Percentiles rank a stretch among this genome's conserved stretches.
Evolutionary conservation across 2,329 filamentous ascomycete species (phyloP).

Genomic region (Aspergillus luchuensis): DNA sequence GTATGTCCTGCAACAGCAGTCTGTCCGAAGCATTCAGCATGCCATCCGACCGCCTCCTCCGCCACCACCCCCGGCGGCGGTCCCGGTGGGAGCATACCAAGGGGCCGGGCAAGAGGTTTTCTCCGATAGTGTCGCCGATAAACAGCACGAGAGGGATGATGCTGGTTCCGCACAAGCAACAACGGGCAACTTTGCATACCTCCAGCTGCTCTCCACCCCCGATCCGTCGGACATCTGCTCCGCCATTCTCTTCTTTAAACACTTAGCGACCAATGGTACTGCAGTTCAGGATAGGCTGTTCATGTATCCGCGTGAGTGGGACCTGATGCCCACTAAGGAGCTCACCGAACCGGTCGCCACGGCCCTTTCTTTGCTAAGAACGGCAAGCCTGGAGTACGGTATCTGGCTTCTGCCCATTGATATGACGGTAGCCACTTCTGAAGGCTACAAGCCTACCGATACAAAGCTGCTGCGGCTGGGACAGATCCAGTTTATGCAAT

Average conservation of each 20-base stretch:
- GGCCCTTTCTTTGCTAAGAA: conserved; percentile 42
- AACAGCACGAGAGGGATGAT: neutral
- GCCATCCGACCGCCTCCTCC: conserved; percentile 57
- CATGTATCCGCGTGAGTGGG: conserved; percentile 51
- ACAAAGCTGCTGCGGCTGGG: conserved; percentile 41
- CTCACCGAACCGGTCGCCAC: conserved; percentile 31
- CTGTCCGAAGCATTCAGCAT: conserved; percentile 72
- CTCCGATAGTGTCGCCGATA: conserved; percentile 10
- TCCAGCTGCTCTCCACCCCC: conserved; percentile 47
- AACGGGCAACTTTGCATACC: conserved; percentile 42
- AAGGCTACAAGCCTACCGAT: conserved; percentile 37
- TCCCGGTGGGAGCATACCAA: conserved; percentile 23
- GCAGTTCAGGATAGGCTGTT: conserved; percentile 46
- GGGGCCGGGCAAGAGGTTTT: conserved; percentile 23
- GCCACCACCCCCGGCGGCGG: conserved; percentile 14
- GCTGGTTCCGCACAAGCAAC: neutral
- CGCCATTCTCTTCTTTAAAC: conserved; percentile 47
- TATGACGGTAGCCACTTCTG: conserved; percentile 36
- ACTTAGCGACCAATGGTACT: conserved; percentile 37
- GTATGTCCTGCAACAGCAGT: conserved; percentile 84
- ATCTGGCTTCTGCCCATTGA: conserved; percentile 47
- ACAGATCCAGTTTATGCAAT: conserved; percentile 45
- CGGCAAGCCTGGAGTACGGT: conserved; percentile 42
- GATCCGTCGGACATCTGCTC: conserved; percentile 50
- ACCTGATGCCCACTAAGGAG: conserved; percentile 30